phyloP scores from a whole-genome alignment of 106 monocot species.

The Dendrobium nobile region DNA sequence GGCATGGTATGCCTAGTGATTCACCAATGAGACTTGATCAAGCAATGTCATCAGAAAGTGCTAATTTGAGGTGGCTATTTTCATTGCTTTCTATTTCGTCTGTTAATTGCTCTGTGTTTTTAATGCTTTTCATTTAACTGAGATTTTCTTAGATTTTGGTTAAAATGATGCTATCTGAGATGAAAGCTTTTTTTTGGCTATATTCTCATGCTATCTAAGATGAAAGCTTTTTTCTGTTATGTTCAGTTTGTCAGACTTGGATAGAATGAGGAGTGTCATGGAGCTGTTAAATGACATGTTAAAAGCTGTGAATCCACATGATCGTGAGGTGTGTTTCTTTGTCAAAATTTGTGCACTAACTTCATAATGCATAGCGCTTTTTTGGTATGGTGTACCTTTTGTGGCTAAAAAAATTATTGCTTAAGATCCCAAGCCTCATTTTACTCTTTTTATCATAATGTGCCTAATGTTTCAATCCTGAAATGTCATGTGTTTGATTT shows the following conservation, averaged over 20 bases:
- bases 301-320: conserved; percentile 67
- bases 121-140: not conserved
- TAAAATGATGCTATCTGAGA: too few species aligned
- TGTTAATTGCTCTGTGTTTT: not conserved
- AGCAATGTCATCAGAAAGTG: conserved; percentile 74
- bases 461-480: too few species aligned
- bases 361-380: too few species aligned
- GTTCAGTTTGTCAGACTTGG: conserved; percentile 65
- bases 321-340: conserved; percentile 42
- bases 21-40: conserved; percentile 65
- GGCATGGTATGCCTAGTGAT: conserved; percentile 54
- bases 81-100: not conserved
- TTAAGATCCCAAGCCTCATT: too few species aligned
- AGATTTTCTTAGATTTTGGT: not conserved
- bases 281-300: conserved; percentile 87
- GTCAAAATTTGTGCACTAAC: not conserved
- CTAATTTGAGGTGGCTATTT: conserved; percentile 48
- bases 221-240: not conserved
- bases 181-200: too few species aligned
- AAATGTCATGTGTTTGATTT: too few species aligned
- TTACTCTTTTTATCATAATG: too few species aligned
- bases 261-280: conserved; percentile 45
- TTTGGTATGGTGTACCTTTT: too few species aligned
- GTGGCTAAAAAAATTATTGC: too few species aligned
- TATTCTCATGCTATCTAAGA: too few species aligned